phyloP scores from a whole-genome alignment of 805 yeast species.

The Saturnispora halmiae region DNA sequence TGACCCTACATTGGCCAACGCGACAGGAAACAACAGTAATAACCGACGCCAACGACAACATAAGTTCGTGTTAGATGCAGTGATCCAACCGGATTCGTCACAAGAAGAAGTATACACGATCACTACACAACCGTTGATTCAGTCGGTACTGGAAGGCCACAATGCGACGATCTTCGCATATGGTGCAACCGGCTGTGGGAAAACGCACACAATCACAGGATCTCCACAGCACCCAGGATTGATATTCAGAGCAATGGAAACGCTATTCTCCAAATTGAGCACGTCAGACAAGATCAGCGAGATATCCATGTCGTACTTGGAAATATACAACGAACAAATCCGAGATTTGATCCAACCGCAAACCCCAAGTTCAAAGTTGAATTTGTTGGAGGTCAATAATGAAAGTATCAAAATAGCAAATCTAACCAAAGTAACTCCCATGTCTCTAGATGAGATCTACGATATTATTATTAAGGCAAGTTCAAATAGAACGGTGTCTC shows the following conservation, averaged over 20 bases:
- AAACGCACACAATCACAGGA: constrained; percentile 85
- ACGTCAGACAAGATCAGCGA: constrained; percentile 45
- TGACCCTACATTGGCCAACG: neutral
- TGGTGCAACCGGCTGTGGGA: constrained; percentile 98
- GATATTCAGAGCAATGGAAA: constrained; percentile 68
- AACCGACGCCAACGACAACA: constrained; percentile 56
- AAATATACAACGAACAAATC: constrained; percentile 86
- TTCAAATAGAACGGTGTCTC: constrained; percentile 66
- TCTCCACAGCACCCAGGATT: constrained; percentile 67
- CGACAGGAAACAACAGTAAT: constrained; percentile 12
- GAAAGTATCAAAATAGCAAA: constrained; percentile 59
- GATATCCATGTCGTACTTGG: constrained; percentile 64
- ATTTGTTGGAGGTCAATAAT: constrained; percentile 64
- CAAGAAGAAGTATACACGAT: constrained; percentile 59
- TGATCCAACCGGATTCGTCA: constrained; percentile 56
- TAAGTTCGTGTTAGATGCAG: constrained; percentile 69
- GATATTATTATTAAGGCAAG: constrained; percentile 68
- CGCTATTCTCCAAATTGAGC: constrained; percentile 55
- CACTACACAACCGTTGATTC: constrained; percentile 67
- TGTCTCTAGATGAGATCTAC: constrained; percentile 64
- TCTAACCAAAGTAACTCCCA: constrained; percentile 53
- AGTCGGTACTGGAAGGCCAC: constrained; percentile 70
- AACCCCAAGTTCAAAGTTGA: constrained; percentile 30
- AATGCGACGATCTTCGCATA: constrained; percentile 92
- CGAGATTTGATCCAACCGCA: constrained; percentile 63